Conservation (phyloP, 78 protist species). For the Dictyostelium brefeldianum region DNA sequence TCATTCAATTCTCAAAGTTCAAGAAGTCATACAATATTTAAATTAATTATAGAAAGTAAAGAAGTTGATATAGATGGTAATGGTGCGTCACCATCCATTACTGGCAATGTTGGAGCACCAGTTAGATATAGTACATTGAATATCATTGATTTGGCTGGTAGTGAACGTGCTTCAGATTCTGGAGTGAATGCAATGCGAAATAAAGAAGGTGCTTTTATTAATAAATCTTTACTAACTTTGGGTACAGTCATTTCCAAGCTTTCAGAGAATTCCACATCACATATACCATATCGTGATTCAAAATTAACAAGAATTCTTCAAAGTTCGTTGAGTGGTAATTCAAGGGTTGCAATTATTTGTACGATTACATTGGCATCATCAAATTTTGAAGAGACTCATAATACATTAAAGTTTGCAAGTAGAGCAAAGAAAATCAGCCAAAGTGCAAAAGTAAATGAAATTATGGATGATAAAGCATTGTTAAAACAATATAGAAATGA, state of each 20-base stretch:
- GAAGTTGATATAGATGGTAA: neutral
- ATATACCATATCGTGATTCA: slow-evolving; percentile 89
- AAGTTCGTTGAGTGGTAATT: slow-evolving; percentile 88
- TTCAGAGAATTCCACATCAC: slow-evolving; percentile 41
- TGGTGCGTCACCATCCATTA: neutral
- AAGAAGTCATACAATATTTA: slow-evolving; percentile 95
- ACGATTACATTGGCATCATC: slow-evolving; percentile 51
- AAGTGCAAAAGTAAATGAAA: slow-evolving; percentile 89
- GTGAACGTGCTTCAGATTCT: slow-evolving; percentile 88
- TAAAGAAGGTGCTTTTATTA: slow-evolving; percentile 93
- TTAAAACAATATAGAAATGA: slow-evolving; percentile 69
- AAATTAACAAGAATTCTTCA: slow-evolving; percentile 91
- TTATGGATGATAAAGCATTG: slow-evolving; percentile 73
- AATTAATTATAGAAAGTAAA: slow-evolving; percentile 83
- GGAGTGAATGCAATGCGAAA: slow-evolving; percentile 57
- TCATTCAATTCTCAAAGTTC: slow-evolving; percentile 90
- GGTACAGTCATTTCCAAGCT: slow-evolving; percentile 90
- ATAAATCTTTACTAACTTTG: slow-evolving; percentile 90
- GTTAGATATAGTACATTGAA: slow-evolving; percentile 68
- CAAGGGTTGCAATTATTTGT: slow-evolving; percentile 72
- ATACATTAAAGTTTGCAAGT: slow-evolving; percentile 90
- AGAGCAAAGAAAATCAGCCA: slow-evolving; percentile 91
- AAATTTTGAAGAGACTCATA: slow-evolving; percentile 77
- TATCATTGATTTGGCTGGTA: slow-evolving; percentile 95
- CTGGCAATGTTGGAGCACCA: neutral